Percentiles rank a stretch among this genome's conserved stretches.
Evolutionary conservation across 495 filamentous ascomycete genomes (phyloP).

Genomic region (Neurospora sp.): DNA sequence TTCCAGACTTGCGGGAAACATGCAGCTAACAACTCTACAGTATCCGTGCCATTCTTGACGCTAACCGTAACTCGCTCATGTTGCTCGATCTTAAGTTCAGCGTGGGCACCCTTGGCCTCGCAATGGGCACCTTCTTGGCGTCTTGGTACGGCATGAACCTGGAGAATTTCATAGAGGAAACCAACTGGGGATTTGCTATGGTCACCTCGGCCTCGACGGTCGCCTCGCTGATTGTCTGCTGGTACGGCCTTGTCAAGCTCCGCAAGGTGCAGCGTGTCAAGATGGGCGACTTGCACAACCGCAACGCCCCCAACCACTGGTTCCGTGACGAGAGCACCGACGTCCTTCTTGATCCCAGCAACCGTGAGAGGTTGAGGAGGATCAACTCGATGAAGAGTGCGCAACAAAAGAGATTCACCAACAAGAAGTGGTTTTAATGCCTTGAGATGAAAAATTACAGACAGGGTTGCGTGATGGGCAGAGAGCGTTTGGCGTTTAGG

Average conservation of each 20-base stretch:
- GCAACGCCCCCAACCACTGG: conserved; percentile 28
- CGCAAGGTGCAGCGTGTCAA: conserved; percentile 80
- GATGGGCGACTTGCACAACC: conserved; percentile 48
- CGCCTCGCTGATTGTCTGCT: conserved; percentile 65
- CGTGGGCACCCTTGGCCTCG: conserved; percentile 85
- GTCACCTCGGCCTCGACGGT: conserved; percentile 61
- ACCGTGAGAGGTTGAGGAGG: conserved; percentile 34
- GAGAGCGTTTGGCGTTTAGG: neutral
- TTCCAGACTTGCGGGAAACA: neutral
- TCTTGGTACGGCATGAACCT: conserved; percentile 99
- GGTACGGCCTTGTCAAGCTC: conserved; percentile 71
- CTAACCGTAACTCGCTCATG: conserved; percentile 98
- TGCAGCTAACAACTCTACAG: conserved; percentile 31
- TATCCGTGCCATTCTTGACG: conserved; percentile 93
- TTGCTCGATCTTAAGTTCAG: conserved; percentile 93
- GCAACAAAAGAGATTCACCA: conserved; percentile 14
- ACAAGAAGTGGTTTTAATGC: conserved; percentile 23
- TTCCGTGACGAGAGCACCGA: conserved; percentile 34
- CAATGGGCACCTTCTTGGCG: conserved; percentile 85
- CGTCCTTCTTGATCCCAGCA: conserved; percentile 31
- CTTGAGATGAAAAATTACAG: neutral
- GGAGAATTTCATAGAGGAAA: conserved; percentile 97
- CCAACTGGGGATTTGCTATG: conserved; percentile 73
- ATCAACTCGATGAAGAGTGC: conserved; percentile 35
- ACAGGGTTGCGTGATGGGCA: neutral